A percentile compares a stretch with the other conserved stretches of the same genome.
Conservation (phyloP, 352 stramenopile genomes). For the Pythium plurisporium region DNA sequence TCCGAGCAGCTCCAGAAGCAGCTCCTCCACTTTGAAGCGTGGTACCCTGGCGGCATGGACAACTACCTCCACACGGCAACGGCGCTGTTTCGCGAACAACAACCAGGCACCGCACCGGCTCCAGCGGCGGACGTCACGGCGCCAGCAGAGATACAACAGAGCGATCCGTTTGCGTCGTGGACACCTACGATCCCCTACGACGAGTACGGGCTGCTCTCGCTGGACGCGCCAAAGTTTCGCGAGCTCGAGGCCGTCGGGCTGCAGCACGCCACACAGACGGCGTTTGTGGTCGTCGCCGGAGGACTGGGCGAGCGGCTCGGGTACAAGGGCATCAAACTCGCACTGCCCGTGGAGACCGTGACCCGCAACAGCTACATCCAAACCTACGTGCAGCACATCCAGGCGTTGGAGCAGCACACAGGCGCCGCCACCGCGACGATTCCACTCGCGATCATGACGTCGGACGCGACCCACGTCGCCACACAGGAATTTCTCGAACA, state of each 20-base stretch:
- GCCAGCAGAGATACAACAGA: neutral
- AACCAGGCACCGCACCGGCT: neutral
- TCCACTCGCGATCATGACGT: conserved; percentile 98
- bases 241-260: conserved; percentile 50
- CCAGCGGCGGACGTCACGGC: neutral
- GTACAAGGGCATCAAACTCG: conserved; percentile 96
- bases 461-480: conserved; percentile 91
- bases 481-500: conserved; percentile 88
- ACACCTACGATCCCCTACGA: conserved; percentile 41
- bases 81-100: conserved; percentile 30
- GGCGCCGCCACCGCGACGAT: conserved; percentile 38
- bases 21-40: conserved; percentile 54
- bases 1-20: conserved; percentile 30
- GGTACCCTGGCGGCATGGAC: conserved; percentile 62
- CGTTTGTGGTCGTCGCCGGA: conserved; percentile 96
- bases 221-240: conserved; percentile 36
- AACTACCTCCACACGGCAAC: conserved; percentile 49
- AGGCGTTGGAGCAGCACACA: conserved; percentile 79
- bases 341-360: conserved; percentile 91
- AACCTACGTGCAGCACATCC: conserved; percentile 92
- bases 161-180: conserved; percentile 27
- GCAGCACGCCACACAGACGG: conserved; percentile 66
- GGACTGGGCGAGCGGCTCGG: conserved; percentile 96
- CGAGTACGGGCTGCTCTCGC: conserved; percentile 13
- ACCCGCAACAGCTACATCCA: conserved; percentile 91